These are phyloP conservation scores for Vickermania spadyakhi DNA, from an alignment of 208 protist genomes.

Conservation along the genomic window DNA sequence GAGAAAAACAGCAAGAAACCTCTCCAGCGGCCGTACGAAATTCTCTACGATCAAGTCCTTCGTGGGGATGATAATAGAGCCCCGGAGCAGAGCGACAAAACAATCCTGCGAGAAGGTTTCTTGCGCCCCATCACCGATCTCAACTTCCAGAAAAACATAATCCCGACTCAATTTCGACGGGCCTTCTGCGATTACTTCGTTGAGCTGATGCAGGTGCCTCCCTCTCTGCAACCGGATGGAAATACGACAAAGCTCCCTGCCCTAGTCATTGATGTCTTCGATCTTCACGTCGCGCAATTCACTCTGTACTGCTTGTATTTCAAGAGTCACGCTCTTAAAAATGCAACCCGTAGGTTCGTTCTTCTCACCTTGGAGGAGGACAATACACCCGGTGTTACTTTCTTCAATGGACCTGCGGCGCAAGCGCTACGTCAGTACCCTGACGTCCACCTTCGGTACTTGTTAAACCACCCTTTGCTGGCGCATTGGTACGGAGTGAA, in stretches of 20 bases:
- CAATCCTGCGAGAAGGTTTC: too few species aligned
- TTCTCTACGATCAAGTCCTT: too few species aligned
- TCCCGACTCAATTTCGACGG: background rate
- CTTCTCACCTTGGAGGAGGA: background rate
- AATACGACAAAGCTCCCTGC: too few species aligned
- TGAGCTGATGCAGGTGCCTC: background rate
- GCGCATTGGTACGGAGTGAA: background rate
- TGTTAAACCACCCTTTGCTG: background rate
- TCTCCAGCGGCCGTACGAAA: too few species aligned
- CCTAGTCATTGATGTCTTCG: background rate
- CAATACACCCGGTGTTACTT: background rate
- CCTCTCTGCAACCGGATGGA: background rate
- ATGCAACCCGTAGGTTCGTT: background rate
- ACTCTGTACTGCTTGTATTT: background rate
- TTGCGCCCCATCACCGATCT: background rate
- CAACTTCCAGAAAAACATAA: background rate
- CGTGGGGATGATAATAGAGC: too few species aligned
- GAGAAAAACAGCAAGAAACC: too few species aligned
- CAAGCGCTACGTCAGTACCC: background rate
- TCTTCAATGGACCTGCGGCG: background rate
- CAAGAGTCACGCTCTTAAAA: background rate
- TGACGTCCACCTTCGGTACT: background rate
- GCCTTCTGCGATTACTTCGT: background rate
- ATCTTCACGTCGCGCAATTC: background rate
- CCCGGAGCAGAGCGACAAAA: too few species aligned